phyloP scores from a whole-genome alignment of 1,284 basidiomycete species.

The Amylostereum areolatum region DNA sequence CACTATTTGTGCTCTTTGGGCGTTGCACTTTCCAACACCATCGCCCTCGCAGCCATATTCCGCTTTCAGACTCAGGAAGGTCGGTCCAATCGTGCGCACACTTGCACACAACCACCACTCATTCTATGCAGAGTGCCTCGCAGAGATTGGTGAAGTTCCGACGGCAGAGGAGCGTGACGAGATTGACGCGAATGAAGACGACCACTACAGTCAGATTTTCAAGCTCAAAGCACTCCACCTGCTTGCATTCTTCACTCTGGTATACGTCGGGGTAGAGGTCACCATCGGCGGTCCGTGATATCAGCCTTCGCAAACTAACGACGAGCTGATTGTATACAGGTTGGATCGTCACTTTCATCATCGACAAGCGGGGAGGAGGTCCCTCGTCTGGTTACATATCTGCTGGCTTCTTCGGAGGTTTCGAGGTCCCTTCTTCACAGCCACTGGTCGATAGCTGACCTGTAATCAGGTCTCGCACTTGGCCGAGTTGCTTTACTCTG shows the following conservation, averaged over 20 bases:
- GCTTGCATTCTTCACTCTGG: conserved; percentile 37
- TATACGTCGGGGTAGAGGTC: conserved; percentile 44
- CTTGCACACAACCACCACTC: not conserved
- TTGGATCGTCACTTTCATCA: conserved; percentile 47
- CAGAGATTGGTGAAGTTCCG: conserved; percentile 21
- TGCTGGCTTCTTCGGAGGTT: conserved; percentile 46
- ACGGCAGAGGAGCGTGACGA: conserved; percentile 13
- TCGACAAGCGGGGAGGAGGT: conserved; percentile 39
- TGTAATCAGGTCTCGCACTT: conserved; percentile 31
- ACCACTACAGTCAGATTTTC: conserved; percentile 34
- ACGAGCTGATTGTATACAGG: conserved; percentile 7
- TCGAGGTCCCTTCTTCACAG: too few relatives aligned
- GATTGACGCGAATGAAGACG: conserved; percentile 16
- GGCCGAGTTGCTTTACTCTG: conserved; percentile 41
- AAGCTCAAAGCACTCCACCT: conserved; percentile 31
- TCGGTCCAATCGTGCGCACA: conserved; percentile 14
- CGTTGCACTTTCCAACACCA: conserved; percentile 41
- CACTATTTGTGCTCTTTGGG: conserved; percentile 60
- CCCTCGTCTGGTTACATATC: conserved; percentile 45
- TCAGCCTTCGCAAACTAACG: not conserved
- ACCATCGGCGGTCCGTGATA: conserved; percentile 34
- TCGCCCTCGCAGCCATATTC: conserved; percentile 43
- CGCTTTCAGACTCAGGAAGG: conserved; percentile 50
- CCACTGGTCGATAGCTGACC: too few relatives aligned
- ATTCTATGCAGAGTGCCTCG: conserved; percentile 22